Evolutionary conservation across 192 early-diverging fungal species (phyloP), one percentile per base, ranked within the genome.

Genomic region (Coemansia sp.): DNA sequence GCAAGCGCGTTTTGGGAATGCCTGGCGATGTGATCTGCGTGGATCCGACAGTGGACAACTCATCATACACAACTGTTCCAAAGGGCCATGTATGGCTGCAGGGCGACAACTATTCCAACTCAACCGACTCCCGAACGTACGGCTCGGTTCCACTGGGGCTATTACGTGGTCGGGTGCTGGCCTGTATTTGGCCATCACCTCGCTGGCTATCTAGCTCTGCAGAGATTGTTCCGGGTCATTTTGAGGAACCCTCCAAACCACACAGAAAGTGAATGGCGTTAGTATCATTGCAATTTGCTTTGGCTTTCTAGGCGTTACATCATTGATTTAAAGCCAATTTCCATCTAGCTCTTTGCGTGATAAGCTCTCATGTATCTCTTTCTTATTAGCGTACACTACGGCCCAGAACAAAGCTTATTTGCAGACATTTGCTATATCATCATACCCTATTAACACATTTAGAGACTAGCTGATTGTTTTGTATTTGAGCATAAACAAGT

Each of bases 81-180:
- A 68, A 80, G 6, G 96, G 96, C 3, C 90, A 95, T 62, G 86
- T 96, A 22, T 98, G 96, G 96, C 71, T 96, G 7, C 90, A 90
- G 65, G 96, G 96, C 9, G 96, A 98, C 69, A 98, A 98, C 73
- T 84, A 90, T 45, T 89, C 79, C 60, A 92, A 94, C 66, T 95
- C 94, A n/a, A 93, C 89, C 0, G 96, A 98, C 65, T 96, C 94
- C n/a, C 80, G 94, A 18, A 73, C 68, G 5, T 94, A 96, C 76
- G 96, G 96, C 1, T 93, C 96, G 2, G 88, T 98, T 13, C 90
- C 94, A 4, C 82, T 90, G 83, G 91, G 89, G 9, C 68, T 96
- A 43, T 61, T 98, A 58, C 69, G 85, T 7, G 96, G 94, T n/a
- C 86, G 87, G 32, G 90, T 96, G 22, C 75, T 90, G 63, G 88